These are phyloP conservation scores for Syncephalis plumigaleata DNA, from an alignment of 371 early-diverging fungal species.

Conservation along the genomic window DNA sequence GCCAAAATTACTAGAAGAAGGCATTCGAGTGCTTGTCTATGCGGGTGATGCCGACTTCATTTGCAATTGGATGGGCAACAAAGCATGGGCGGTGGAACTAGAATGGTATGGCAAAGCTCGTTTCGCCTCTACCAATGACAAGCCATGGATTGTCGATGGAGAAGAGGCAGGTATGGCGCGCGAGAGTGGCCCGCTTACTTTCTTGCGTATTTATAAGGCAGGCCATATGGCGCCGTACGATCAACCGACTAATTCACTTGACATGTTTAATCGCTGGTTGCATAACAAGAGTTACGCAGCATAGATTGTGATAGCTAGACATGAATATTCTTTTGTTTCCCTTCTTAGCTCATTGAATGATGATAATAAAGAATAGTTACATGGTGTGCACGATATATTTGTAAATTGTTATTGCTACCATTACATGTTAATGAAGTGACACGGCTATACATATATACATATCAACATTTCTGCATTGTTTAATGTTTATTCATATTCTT, in stretches of 20 bases:
- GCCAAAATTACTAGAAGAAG: conserved; percentile 58
- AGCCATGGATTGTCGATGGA: conserved; percentile 25
- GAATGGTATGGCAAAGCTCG: conserved; percentile 62
- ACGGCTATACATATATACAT: not conserved
- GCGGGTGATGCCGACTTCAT: conserved; percentile 79
- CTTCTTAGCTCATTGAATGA: too few relatives aligned
- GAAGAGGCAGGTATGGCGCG: conserved; percentile 56
- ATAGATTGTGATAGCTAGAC: too few relatives aligned
- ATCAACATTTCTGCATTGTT: too few relatives aligned
- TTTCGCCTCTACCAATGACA: conserved; percentile 41
- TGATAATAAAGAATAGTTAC: too few relatives aligned
- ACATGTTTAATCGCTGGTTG: conserved; percentile 38
- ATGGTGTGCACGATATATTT: too few relatives aligned
- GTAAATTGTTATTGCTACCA: too few relatives aligned
- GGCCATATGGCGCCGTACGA: conserved; percentile 78
- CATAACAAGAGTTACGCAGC: conserved; percentile 2
- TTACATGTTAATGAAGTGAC: too few relatives aligned
- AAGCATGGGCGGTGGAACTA: conserved; percentile 69
- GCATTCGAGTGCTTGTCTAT: conserved; percentile 68
- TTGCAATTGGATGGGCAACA: conserved; percentile 90
- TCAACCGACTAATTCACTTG: conserved; percentile 32
- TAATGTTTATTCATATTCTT: too few relatives aligned
- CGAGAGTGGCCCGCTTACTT: conserved; percentile 52
- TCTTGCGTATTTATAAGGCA: conserved; percentile 64
- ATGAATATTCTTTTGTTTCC: too few relatives aligned